Conservation (phyloP, 139 green algal genomes). For the Dunaliella primolecta region DNA sequence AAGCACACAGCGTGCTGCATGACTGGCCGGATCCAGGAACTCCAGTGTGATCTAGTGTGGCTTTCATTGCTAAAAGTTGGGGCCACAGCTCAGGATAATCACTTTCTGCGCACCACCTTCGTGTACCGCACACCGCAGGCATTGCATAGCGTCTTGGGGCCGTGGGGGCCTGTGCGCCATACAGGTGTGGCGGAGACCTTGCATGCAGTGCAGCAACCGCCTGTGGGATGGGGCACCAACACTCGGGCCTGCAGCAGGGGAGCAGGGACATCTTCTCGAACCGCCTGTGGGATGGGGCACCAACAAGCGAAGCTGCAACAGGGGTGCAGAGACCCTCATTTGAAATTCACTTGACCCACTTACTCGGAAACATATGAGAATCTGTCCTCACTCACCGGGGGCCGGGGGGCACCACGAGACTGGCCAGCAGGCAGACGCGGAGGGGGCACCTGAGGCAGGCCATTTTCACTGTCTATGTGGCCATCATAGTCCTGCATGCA, state of each 20-base stretch:
- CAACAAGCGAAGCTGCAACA: neutral
- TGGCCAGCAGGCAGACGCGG: neutral
- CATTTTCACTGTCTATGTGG: neutral
- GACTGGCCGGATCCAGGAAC: neutral
- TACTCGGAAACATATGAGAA: no score
- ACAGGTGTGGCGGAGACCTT: constrained; percentile 53
- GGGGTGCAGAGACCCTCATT: no score
- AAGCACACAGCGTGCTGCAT: neutral
- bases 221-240: constrained; percentile 35
- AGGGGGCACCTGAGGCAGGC: neutral
- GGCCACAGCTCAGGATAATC: neutral
- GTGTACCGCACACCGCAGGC: constrained; percentile 74
- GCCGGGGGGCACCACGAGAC: neutral
- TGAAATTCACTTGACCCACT: no score
- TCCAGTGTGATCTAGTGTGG: neutral
- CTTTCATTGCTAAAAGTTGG: no score
- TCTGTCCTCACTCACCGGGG: neutral
- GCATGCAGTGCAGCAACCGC: constrained; percentile 49
- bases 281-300: constrained; percentile 42
- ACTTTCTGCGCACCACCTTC: constrained; percentile 53
- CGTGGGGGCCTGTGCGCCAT: constrained; percentile 72
- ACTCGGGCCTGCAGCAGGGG: neutral
- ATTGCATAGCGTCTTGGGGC: constrained; percentile 85
- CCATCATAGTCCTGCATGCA: neutral
- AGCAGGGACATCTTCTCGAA: no score